These are phyloP conservation scores for Tardiomyces digboiensis DNA, from an alignment of 1,139 yeast species.

Conservation along the genomic window DNA sequence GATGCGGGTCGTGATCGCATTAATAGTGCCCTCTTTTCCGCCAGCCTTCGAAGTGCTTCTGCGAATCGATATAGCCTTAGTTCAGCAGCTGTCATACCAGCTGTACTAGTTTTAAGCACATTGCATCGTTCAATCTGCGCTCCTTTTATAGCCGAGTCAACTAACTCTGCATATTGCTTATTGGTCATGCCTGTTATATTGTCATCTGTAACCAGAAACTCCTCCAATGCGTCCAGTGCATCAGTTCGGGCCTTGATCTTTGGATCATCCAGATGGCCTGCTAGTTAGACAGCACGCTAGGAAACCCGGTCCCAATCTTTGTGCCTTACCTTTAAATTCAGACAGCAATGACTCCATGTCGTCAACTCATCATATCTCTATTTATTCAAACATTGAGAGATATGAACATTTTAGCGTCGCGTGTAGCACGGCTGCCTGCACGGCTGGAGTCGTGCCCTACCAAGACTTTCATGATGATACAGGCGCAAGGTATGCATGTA, in stretches of 20 bases:
- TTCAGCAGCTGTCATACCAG: background rate
- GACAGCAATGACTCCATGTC: too few species aligned
- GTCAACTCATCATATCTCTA: too few species aligned
- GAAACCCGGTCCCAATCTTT: background rate
- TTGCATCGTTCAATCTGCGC: background rate
- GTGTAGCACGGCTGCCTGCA: too few species aligned
- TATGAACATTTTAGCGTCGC: too few species aligned
- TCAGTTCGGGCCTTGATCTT: slow-evolving; percentile 7
- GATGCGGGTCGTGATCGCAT: background rate
- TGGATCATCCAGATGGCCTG: background rate
- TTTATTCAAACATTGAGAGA: too few species aligned
- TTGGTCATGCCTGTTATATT: slow-evolving; percentile 4
- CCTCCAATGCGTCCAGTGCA: slow-evolving; percentile 6
- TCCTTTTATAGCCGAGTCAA: background rate
- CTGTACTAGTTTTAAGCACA: background rate
- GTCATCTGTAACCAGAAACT: slow-evolving; percentile 3
- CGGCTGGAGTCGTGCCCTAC: too few species aligned
- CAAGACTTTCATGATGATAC: too few species aligned
- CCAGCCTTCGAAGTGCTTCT: background rate
- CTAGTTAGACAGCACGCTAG: background rate
- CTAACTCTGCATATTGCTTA: slow-evolving; percentile 2
- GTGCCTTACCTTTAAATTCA: too few species aligned
- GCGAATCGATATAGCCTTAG: background rate
- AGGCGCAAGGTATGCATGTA: too few species aligned
- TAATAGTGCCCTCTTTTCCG: background rate